Percentiles rank a stretch among this genome's conserved stretches.
Conservation (phyloP, 129 eudicot species). For the Kitagawia praeruptora region DNA sequence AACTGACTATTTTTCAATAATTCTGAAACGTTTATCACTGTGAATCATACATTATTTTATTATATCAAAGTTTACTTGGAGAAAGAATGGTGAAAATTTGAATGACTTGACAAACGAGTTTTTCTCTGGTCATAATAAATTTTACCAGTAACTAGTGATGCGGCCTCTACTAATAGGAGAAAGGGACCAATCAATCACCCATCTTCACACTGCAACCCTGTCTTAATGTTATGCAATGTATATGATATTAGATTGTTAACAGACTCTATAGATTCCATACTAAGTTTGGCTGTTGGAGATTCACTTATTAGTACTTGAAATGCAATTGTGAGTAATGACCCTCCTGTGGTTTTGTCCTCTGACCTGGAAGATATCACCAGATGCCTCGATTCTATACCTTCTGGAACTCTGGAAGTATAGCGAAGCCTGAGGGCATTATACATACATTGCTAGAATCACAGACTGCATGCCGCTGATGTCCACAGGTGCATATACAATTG, state of each 20-base stretch:
- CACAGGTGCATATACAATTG: constrained; percentile 75
- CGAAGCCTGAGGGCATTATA: constrained; percentile 77
- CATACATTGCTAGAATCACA: constrained; percentile 66
- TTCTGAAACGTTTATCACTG: too few species aligned
- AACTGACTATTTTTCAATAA: too few species aligned
- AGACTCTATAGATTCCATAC: constrained; percentile 73
- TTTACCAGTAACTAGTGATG: background rate
- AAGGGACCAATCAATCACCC: constrained; percentile 20
- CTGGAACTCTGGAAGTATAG: constrained; percentile 82
- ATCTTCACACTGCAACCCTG: constrained; percentile 76
- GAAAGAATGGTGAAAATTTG: background rate
- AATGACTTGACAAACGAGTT: background rate
- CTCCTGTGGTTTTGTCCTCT: constrained; percentile 51
- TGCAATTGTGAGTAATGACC: constrained; percentile 70
- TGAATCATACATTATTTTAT: too few species aligned
- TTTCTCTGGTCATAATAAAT: background rate
- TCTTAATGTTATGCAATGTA: constrained; percentile 65
- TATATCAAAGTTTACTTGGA: background rate
- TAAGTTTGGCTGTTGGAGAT: constrained; percentile 50
- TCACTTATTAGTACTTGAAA: constrained; percentile 66
- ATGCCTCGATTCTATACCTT: constrained; percentile 79
- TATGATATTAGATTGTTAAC: constrained; percentile 59
- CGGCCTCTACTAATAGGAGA: background rate
- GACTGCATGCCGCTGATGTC: constrained; percentile 57
- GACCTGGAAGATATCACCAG: constrained; percentile 53